Evolutionary conservation across 805 yeast species (phyloP), one percentile per base, ranked within the genome.

Genomic region (Schwanniomyces pseudopolymorphus): DNA sequence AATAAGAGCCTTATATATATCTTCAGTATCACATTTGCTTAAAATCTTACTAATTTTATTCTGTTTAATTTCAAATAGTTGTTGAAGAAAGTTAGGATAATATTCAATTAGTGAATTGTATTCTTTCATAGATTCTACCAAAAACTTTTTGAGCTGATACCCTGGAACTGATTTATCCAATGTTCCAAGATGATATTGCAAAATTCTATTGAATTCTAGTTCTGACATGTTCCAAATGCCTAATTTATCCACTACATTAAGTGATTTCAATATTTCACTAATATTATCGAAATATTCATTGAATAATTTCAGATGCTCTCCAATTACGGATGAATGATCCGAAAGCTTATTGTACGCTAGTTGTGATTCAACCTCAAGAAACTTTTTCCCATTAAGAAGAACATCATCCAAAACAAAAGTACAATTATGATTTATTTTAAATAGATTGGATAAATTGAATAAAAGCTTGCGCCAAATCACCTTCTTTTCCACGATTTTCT

Each of bases 341-440:
- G 43, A 33, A 7, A 45, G 37, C 11, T 53, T 37, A n/a, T 43
- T 44, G n/a, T 45, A 47, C n/a, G 47, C 45, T 28, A 45, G 43
- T 19, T 49, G 46, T 1, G 54, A 39, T 39, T 65, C 72, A 46
- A 59, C 50, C 26, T 54, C 51, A n/a, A 43, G 43, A 46, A 70
- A 71, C 1, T 50, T 63, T 33, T 61, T 59, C 8, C 55, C 48
- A 53, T 56, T 69, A 8, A 60, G 40, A 17, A 71, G 47, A 1
- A 70, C 59, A 42, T 61, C 64, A 46, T 72, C 77, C 46, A 72
- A 63, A 2, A 68, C 57, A 39, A 61, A 68, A 0, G 75, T 56
- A 25, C 59, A 50, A 21, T 56, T 52, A 37, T 64, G 57, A 51
- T 72, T 72, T 44, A 63, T 55, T 22, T 62, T 63, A 55, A 72